Evolutionary conservation across 768 basidiomycete genomes (phyloP).

Genomic region (Macrolepiota fuliginosa): DNA sequence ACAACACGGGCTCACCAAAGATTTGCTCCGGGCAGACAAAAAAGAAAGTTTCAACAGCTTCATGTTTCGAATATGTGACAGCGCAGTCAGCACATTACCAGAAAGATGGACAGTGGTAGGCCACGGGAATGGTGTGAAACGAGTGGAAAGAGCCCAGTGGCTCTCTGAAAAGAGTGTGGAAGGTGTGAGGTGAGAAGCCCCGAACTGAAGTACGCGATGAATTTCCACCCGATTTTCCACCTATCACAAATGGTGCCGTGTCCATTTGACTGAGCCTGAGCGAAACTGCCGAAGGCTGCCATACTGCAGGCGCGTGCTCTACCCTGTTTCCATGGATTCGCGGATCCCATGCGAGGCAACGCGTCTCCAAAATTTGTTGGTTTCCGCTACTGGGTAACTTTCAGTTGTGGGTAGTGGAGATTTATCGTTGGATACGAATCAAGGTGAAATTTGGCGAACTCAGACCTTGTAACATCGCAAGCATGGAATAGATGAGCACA

Average conservation of each 20-base stretch:
- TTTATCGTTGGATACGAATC: not conserved
- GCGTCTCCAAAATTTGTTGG: not conserved
- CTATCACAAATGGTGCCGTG: not conserved
- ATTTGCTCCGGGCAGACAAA: slow-evolving; percentile 23
- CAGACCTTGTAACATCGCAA: not conserved
- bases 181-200: not conserved
- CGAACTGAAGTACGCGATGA: not conserved
- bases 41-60: slow-evolving; percentile 21
- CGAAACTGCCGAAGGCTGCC: not conserved
- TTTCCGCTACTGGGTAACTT: not conserved
- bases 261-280: not conserved
- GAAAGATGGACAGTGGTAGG: not conserved
- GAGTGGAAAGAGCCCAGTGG: not conserved
- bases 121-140: not conserved
- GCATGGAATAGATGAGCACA: not conserved
- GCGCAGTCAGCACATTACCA: slow-evolving; percentile 7
- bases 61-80: not conserved
- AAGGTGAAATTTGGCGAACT: not conserved
- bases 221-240: not conserved
- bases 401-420: not conserved
- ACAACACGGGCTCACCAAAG: slow-evolving; percentile 24
- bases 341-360: slow-evolving; percentile 2
- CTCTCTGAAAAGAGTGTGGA: not conserved
- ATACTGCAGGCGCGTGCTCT: not conserved
- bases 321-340: slow-evolving; percentile 10